A percentile compares a stretch with the other conserved stretches of the same genome.
Conservation (phyloP, 2,329 filamentous ascomycete species). For the Exophiala bonariae region DNA sequence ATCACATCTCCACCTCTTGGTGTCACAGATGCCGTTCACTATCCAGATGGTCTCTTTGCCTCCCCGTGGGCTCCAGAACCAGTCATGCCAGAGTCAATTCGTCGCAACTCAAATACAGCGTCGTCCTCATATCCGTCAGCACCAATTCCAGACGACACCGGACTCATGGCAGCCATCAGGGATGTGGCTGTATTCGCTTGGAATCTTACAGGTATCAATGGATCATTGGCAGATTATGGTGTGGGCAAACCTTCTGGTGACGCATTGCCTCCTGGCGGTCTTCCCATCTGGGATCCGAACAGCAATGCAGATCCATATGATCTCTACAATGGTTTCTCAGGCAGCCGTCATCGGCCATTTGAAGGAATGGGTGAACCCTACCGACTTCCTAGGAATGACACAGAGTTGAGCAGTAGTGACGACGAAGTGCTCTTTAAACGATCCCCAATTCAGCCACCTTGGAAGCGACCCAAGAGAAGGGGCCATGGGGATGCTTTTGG, state of each 20-base stretch:
- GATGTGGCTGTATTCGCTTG: conserved; percentile 88
- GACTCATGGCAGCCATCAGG: conserved; percentile 77
- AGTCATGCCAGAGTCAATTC: conserved; percentile 40
- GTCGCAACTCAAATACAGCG: conserved; percentile 25
- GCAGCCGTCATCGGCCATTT: conserved; percentile 24
- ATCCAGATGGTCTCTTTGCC: conserved; percentile 69
- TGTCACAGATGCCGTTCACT: conserved; percentile 41
- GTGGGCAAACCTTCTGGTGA: conserved; percentile 64
- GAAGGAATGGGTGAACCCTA: conserved; percentile 9
- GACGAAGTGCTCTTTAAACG: conserved; percentile 28
- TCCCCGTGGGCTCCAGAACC: conserved; percentile 76
- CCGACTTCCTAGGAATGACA: conserved; percentile 7
- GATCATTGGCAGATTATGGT: conserved; percentile 65
- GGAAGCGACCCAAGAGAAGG: conserved; percentile 26
- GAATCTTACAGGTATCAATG: conserved; percentile 78
- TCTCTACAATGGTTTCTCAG: conserved; percentile 26
- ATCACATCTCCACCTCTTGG: conserved; percentile 62
- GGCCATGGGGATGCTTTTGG: conserved; percentile 27
- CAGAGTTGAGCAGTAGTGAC: conserved; percentile 24
- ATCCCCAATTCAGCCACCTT: conserved; percentile 20
- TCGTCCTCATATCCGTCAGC: conserved; percentile 37
- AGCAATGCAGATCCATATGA: conserved; percentile 22
- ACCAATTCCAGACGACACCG: conserved; percentile 38
- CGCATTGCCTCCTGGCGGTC: conserved; percentile 60
- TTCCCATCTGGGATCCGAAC: conserved; percentile 60